These are phyloP conservation scores for Russula vinacea DNA, from an alignment of 768 basidiomycete species.

Conservation along the genomic window DNA sequence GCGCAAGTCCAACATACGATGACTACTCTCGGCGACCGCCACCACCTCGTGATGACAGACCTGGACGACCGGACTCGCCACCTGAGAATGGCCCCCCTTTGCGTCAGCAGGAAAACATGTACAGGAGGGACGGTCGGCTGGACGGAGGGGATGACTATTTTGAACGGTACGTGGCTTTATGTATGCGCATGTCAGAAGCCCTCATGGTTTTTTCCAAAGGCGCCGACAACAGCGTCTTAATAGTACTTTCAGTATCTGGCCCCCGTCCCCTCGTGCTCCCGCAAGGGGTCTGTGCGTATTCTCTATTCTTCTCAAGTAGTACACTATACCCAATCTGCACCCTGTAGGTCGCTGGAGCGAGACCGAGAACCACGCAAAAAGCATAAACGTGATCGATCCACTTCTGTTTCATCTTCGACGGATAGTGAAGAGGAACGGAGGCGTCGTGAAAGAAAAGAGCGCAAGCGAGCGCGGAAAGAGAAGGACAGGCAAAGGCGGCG, in stretches of 20 bases:
- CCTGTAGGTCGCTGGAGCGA: slow-evolving; percentile 53
- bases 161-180: slow-evolving; percentile 55
- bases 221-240: slow-evolving; percentile 66
- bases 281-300: slow-evolving; percentile 52
- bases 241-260: slow-evolving; percentile 68
- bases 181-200: slow-evolving; percentile 9
- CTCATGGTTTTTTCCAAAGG: slow-evolving; percentile 41
- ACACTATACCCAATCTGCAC: slow-evolving; percentile 6
- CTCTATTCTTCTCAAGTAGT: neutral
- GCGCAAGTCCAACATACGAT: slow-evolving; percentile 54
- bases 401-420: slow-evolving; percentile 40
- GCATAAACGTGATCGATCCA: slow-evolving; percentile 54
- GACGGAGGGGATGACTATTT: slow-evolving; percentile 54
- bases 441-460: slow-evolving; percentile 57
- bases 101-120: slow-evolving; percentile 54
- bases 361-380: slow-evolving; percentile 47
- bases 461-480: slow-evolving; percentile 51
- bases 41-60: slow-evolving; percentile 30
- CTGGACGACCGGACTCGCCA: slow-evolving; percentile 23
- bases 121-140: slow-evolving; percentile 35
- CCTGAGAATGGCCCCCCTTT: slow-evolving; percentile 41
- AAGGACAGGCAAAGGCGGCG: slow-evolving; percentile 45
- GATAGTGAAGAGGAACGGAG: slow-evolving; percentile 57
- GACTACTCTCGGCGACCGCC: slow-evolving; percentile 51
- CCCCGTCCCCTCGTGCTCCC: slow-evolving; percentile 70